Base-by-base conservation (phyloP, 2,329 filamentous ascomycete genomes). In the Colletotrichum simmondsii region DNA sequence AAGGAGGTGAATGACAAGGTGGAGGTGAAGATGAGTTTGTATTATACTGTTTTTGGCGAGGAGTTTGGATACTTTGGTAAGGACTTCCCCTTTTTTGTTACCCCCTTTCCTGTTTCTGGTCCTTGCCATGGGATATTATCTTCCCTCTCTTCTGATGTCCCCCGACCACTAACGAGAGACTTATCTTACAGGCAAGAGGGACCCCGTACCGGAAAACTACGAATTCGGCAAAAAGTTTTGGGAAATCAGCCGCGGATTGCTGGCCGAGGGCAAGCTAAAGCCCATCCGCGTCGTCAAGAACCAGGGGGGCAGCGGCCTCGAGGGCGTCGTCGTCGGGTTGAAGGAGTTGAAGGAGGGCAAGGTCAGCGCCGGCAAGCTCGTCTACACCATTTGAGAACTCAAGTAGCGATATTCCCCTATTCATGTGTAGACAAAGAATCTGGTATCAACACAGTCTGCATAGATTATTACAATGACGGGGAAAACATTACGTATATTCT, bases 361-460 rank as follows among this genome's bases (percentile, higher is more conserved):
- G 76, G 79, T 85, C 37, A 84, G 82, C 67, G 84, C 79, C 6
- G 80, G 80, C 30, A 86, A 86, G 78, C 76, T 86, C 69, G 85
- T 86, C 4, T 85, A 84, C 75, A 84, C 81, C 46, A 57, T 74
- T 14, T 72, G 26, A 65, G 30, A 30, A 35, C 24, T n/a, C 19
- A 7, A 12, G 10, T 24, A 22, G 14, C 42, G 10, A 32, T 53
- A 4, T 53, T n/a, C 11, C 30, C 10, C 8, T 32, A 1, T 53
- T 46, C 19, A 3, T 46, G n/a, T 61, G 28, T 53, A 11, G 8
- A 59, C 12, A 37, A 26, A 14, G 26, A 63, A 10, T 10, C 4
- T 37, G 35, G 24, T 8, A 11, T 16, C 46, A 37, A 30, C 3
- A 3, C 24, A 12, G 37, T 19, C 22, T 14, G 35, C 5, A 6